Evolutionary conservation across 139 green algal genomes (phyloP), one percentile per base, ranked within the genome.

Genomic region (Haematococcus sp.): DNA sequence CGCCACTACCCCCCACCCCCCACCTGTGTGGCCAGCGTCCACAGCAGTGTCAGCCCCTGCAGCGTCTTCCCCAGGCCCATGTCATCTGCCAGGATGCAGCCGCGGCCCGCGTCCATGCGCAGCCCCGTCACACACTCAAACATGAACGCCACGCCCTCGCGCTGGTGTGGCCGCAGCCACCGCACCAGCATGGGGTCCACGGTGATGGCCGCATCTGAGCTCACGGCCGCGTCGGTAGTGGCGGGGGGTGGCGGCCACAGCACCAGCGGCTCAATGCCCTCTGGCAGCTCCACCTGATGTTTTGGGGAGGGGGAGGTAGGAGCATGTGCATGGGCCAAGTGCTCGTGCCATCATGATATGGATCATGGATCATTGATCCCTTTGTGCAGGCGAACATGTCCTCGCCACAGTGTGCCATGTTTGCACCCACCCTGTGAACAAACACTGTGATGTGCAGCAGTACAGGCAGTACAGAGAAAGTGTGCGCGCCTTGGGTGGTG

Each of bases 61-160:
- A 97, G 81, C 3, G 93, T 97, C 77, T 96, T 96, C 27, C 88
- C 86, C 33, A 91, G 66, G 27, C 88, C 89, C 95, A 98, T 98
- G 87, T 98, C 95, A 75, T 98, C 94, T 1, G 95, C 95, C 31
- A 98, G 85, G 64, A 98, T 98, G 88, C 93, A 97, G 56, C 94
- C 94, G 17, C 74, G 52, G 20, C 70, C 68, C 11, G 51, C 70
- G 31, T 70, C 71, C 51, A 78, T 30, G 22, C 80, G 70, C 71
- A 97, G 84, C 27, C 96, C 96, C 30, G 77, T 85, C 9, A 98
- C 93, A 56, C 96, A 99, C 63, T 99, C 96, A 84, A 98, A 99
- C 93, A 99, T 98, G 83, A 99, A 99, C 77, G 60, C 54, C 43
- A 99, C 91, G 4, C 96, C 96, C 78, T 99, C 95, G 1, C 96